Evolutionary conservation across 225 moss, liverwort and hornwort species (phyloP), one percentile per base, ranked within the genome.

Genomic region (Sphagnum contortum): DNA sequence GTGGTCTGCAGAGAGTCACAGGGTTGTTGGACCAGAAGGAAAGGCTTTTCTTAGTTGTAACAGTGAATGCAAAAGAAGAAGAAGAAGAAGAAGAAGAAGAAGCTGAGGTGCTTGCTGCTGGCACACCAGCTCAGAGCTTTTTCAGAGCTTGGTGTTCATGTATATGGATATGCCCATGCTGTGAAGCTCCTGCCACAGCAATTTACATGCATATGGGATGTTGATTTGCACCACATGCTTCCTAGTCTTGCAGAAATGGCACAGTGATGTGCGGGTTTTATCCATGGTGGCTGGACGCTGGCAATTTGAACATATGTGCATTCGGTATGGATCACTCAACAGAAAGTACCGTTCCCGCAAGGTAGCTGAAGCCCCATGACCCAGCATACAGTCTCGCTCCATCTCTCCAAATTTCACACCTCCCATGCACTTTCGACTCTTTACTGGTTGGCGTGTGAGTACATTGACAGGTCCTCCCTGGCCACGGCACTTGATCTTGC

Each of bases 381-480:
- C 96, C 44, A 98, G 85, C 80, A 98, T 84, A 68, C 96, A 98
- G 0, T 98, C 96, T 45, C 96, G 77, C 69, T 98, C 96, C 96
- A 98, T 98, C 74, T 98, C 96, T 9, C 96, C 96, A 58, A 98
- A 98, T 57, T 98, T 98, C 64, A 98, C 77, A 2, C 96, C 96
- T 2, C 96, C 96, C 0, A 89, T 81, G 2, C 80, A 64, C 65
- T 93, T 89, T 12, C 96, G 87, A 48, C 93, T 93, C 9, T 88
- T 78, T 48, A 98, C 93, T 8, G 96, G 96, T 63, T 98, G 96
- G 11, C 96, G 76, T 4, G 96, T 98, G 60, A 98, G 90, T 7
- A 93, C 76, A 56, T 98, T 84, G 5, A 98, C 96, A 11, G 88
- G 87, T 10, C 96, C 96, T 3, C 93, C 88, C 79, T 89, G 87